phyloP scores from a whole-genome alignment of 2,329 filamentous ascomycete species.

The Fusarium caatingaense region DNA sequence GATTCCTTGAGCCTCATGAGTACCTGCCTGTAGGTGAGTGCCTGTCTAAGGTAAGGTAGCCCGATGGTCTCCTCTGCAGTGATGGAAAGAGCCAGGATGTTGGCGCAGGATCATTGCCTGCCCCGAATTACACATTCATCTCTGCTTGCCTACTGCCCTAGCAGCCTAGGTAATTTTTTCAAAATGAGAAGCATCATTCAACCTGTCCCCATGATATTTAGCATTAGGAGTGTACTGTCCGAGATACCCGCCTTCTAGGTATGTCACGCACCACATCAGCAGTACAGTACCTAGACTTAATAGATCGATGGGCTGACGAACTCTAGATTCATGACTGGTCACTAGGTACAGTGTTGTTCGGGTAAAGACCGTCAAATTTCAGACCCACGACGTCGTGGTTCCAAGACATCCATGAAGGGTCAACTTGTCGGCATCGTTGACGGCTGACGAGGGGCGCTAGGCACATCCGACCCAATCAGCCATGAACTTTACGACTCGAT shows the following conservation, averaged over 20 bases:
- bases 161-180: background rate
- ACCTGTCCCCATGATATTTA: background rate
- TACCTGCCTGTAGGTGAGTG: background rate
- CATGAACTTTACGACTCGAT: constrained; percentile 1
- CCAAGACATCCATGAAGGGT: constrained; percentile 27
- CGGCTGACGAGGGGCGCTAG: constrained; percentile 27
- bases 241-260: background rate
- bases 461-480: constrained; percentile 37
- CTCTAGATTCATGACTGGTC: constrained; percentile 41
- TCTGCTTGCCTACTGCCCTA: background rate
- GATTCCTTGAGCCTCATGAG: constrained; percentile 4
- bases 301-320: constrained; percentile 42
- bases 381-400: constrained; percentile 29
- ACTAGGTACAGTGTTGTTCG: constrained; percentile 23
- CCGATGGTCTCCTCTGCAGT: background rate
- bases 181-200: background rate
- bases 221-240: background rate
- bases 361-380: constrained; percentile 36
- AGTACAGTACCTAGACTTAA: constrained; percentile 16
- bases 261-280: background rate
- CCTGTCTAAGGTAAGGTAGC: background rate
- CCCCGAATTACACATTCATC: background rate
- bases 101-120: background rate
- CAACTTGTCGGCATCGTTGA: constrained; percentile 23
- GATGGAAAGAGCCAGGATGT: background rate